phyloP scores from a whole-genome alignment of 305 asterid species.

The Plantago coronopus region DNA sequence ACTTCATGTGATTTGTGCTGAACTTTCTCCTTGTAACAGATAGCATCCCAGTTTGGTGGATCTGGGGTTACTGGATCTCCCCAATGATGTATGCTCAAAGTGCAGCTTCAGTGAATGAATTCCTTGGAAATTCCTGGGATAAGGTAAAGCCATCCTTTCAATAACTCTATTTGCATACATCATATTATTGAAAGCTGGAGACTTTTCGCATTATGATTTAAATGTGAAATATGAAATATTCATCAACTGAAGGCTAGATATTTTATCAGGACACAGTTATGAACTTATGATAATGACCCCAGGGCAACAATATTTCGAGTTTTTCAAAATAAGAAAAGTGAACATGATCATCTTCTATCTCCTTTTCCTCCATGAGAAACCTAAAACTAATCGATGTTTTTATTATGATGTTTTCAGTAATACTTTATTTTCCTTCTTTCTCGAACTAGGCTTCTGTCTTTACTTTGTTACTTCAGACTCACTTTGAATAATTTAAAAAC shows the following conservation, averaged over 20 bases:
- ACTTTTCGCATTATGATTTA: background rate
- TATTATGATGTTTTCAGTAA: background rate
- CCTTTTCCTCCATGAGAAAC: slow-evolving; percentile 1
- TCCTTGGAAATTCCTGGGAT: slow-evolving; percentile 75
- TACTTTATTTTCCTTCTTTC: too few species aligned
- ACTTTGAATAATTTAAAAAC: background rate
- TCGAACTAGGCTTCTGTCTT: too few species aligned
- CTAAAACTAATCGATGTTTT: background rate
- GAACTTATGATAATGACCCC: background rate
- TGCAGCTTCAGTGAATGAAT: slow-evolving; percentile 80
- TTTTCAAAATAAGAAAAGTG: background rate
- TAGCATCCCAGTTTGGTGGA: slow-evolving; percentile 86
- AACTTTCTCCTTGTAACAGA: slow-evolving; percentile 39
- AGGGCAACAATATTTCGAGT: background rate
- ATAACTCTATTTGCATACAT: slow-evolving; percentile 10
- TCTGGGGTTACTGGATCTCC: slow-evolving; percentile 85
- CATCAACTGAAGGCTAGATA: background rate
- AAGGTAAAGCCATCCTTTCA: slow-evolving; percentile 37
- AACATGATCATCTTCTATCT: background rate
- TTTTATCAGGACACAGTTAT: background rate
- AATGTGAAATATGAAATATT: background rate
- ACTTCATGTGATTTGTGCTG: slow-evolving; percentile 16
- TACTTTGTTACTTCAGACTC: background rate
- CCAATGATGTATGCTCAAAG: slow-evolving; percentile 89
- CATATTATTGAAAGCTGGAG: too few species aligned